Evolutionary conservation across 495 filamentous ascomycete species (phyloP).

Genomic region (Aspergillus egyptiacus): DNA sequence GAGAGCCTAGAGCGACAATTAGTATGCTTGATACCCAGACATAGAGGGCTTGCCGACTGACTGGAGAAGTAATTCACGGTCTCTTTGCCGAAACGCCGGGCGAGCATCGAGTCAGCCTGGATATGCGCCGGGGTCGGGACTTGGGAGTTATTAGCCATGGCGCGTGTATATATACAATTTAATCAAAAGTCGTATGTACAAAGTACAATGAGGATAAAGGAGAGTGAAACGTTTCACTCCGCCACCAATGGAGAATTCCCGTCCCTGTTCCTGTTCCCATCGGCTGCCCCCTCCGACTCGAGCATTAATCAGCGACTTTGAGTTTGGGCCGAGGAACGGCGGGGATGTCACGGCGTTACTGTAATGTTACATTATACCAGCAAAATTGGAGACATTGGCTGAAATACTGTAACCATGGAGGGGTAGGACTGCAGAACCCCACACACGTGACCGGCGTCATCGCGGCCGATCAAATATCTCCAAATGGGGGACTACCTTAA

Average conservation of each 20-base stretch:
- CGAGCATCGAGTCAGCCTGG: slow-evolving; percentile 76
- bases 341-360: not conserved
- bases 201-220: not conserved
- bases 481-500: slow-evolving; percentile 9
- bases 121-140: slow-evolving; percentile 53
- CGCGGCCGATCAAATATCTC: slow-evolving; percentile 7
- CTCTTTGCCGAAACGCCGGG: slow-evolving; percentile 82
- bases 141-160: slow-evolving; percentile 30
- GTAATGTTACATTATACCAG: not conserved
- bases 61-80: slow-evolving; percentile 94
- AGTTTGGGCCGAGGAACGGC: not conserved
- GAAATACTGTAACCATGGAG: slow-evolving; percentile 22
- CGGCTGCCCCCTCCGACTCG: not conserved
- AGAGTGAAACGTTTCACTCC: not conserved
- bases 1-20: slow-evolving; percentile 47
- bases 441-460: slow-evolving; percentile 37
- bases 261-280: not conserved
- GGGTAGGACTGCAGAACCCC: slow-evolving; percentile 28
- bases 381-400: too few species aligned
- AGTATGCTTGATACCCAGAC: slow-evolving; percentile 11
- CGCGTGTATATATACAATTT: slow-evolving; percentile 6
- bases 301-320: slow-evolving; percentile 8
- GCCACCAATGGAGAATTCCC: not conserved
- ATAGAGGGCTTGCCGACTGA: slow-evolving; percentile 26
- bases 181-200: slow-evolving; percentile 1